Evolutionary conservation across 2,329 filamentous ascomycete species (phyloP), one percentile per base, ranked within the genome.

Genomic region (Aureobasidium uvarum): DNA sequence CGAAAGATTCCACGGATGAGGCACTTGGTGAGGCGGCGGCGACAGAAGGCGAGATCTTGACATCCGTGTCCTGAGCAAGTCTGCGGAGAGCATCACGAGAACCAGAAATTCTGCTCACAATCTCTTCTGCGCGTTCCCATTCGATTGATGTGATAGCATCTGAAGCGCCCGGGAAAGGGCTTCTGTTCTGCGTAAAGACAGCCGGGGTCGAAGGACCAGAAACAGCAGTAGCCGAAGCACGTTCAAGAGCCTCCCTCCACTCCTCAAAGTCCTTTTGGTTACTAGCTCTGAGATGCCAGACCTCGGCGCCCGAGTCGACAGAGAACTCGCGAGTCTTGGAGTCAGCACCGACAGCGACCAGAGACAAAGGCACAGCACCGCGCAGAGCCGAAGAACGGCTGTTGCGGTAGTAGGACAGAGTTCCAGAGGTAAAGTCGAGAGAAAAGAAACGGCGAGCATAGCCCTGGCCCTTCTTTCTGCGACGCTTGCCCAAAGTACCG

Each of bases 361-460:
- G 80, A 31, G 92, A 95, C 10, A 99, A 83, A 0, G 95, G 95
- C 60, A 99, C 95, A 8, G 95, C 92, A 20, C 95, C 95, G 67
- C 95, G 87, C 50, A 99, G 81, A 1, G 94, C 92, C 6, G 94
- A 96, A 5, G 94, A 96, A 74, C 96, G 94, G 52, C 92, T 89
- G 75, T 94, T 95, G 74, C 96, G 91, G 75, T 97, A 99, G 79
- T 99, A 99, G 0, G 95, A 98, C 38, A 99, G 81, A 0, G 95
- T 98, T 68, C 91, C 96, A 0, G 94, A 93, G 4, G 90, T 92
- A 74, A 93, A 98, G 76, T 99, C 95, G 64, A 99, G 83, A 0
- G 94, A 97, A 78, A 99, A 99, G 82, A 95, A 99, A 43, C 95
- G 86, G 65, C 91, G 86, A 6, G 95, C 95, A 77, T 92, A 96